A percentile compares a stretch with the other conserved stretches of the same genome.
These are phyloP conservation scores for Backusella tarrabulga DNA, from an alignment of 192 early-diverging fungal species.

Conservation along the genomic window DNA sequence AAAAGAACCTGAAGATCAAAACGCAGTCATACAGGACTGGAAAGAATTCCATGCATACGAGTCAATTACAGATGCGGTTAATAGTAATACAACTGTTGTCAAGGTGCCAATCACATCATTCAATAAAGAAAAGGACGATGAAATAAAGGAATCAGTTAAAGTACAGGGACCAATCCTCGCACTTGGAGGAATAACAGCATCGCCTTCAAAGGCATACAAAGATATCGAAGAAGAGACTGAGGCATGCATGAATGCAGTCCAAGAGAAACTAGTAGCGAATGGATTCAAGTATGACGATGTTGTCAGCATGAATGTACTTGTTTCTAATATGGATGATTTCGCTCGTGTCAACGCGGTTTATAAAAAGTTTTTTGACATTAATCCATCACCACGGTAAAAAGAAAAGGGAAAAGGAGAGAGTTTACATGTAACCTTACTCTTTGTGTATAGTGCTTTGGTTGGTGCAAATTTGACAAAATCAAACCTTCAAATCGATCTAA, in stretches of 20 bases:
- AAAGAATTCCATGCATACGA: constrained; percentile 18
- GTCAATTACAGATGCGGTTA: neutral
- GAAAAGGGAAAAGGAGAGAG: neutral
- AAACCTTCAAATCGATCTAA: constrained; percentile 65
- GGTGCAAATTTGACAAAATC: constrained; percentile 41
- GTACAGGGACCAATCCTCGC: constrained; percentile 9
- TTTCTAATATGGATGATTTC: constrained; percentile 68
- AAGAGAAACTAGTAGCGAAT: constrained; percentile 27
- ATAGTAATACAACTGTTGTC: neutral
- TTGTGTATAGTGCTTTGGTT: constrained; percentile 58
- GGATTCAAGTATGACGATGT: constrained; percentile 55
- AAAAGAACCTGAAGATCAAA: constrained; percentile 46
- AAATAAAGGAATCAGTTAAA: neutral
- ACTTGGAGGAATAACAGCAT: constrained; percentile 47
- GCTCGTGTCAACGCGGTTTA: constrained; percentile 62
- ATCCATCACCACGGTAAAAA: constrained; percentile 69
- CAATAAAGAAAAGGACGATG: neutral
- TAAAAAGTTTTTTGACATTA: constrained; percentile 64
- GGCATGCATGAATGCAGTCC: constrained; percentile 42
- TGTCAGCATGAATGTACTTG: constrained; percentile 64
- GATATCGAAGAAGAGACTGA: constrained; percentile 50
- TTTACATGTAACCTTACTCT: neutral
- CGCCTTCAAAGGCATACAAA: neutral
- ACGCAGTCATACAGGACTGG: neutral
- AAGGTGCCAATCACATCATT: neutral